These are phyloP conservation scores for Mytilinidion resinicola DNA, from an alignment of 495 filamentous ascomycete genomes.

Conservation along the genomic window DNA sequence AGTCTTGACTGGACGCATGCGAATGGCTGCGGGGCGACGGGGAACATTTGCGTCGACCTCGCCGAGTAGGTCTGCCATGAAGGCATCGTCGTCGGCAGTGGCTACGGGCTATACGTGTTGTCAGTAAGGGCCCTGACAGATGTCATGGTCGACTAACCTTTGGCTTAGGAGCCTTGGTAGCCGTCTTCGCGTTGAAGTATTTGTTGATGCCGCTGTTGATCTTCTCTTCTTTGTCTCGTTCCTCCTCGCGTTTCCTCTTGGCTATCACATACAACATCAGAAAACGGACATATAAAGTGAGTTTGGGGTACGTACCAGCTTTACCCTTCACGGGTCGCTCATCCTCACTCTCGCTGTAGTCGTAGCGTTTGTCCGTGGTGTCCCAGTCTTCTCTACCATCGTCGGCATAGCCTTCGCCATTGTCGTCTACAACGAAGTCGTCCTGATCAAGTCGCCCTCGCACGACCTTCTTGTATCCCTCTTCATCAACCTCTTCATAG, in stretches of 20 bases:
- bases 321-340: conserved; percentile 61
- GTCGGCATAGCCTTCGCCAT: conserved; percentile 65
- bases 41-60: conserved; percentile 81
- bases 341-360: conserved; percentile 65
- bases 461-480: conserved; percentile 93
- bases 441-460: conserved; percentile 83
- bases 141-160: conserved; percentile 53
- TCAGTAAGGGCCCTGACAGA: conserved; percentile 4
- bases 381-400: conserved; percentile 98
- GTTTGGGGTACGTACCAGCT: conserved; percentile 41
- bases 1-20: conserved; percentile 61
- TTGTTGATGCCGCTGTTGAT: conserved; percentile 87
- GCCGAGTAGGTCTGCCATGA: conserved; percentile 75
- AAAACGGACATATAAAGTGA: neutral
- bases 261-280: conserved; percentile 38
- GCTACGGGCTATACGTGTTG: conserved; percentile 37
- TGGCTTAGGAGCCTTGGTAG: conserved; percentile 61
- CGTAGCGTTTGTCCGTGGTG: conserved; percentile 51
- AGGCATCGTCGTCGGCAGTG: conserved; percentile 80
- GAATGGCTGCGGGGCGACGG: conserved; percentile 45
- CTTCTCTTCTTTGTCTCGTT: conserved; percentile 75
- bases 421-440: conserved; percentile 78
- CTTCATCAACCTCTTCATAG: conserved; percentile 96
- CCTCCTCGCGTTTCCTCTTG: conserved; percentile 87
- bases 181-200: conserved; percentile 76